Evolutionary conservation across 208 protist species (phyloP), one percentile per base, ranked within the genome.

Genomic region (Leishmania amazonensis): DNA sequence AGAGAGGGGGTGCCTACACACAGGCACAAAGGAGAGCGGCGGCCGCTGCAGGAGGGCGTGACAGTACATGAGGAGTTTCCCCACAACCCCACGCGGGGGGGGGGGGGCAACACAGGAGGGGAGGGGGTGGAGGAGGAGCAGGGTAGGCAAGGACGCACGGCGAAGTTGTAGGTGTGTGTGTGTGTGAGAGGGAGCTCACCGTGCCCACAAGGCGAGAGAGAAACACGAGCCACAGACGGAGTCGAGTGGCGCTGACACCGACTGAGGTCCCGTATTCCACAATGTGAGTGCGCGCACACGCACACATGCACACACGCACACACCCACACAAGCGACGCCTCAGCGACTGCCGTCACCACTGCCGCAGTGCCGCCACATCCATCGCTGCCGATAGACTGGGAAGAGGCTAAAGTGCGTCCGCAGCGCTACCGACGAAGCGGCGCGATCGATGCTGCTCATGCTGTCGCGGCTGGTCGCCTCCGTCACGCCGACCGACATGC

Each of bases 321-420:
- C 57, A 35, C 0, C 60, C 60, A 15, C 62, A 71, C 65, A 28
- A 7, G 65, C 21, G 65, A 17, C 38, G 38, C 31, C 31, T 64
- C 24, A 53, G 31, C 42, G 31, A 60, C 51, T 24, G 31, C 67
- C 67, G 40, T 45, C 45, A 83, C 6, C 75, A 70, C 17, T 77
- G 79, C 72, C 58, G 60, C 78, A 60, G 42, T 54, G 78, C 76
- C 72, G 79, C 79, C 78, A 81, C 75, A 72, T 24, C 83, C 83
- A 80, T 28, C 70, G 79, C 79, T 80, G 60, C 17, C 68, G 83
- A 58, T 83, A 83, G 1, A 79, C 58, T 4, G 75, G 75, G 31
- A 68, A 79, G 24, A 79, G 21, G 35, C 28, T 13, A 28, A 79
- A 49, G 58, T 21, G 17, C 9, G 58, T 79, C 8, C 75, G 75